Base-by-base conservation (phyloP, 2,329 filamentous ascomycete genomes). In the Pseudogymnoascus sp. region DNA sequence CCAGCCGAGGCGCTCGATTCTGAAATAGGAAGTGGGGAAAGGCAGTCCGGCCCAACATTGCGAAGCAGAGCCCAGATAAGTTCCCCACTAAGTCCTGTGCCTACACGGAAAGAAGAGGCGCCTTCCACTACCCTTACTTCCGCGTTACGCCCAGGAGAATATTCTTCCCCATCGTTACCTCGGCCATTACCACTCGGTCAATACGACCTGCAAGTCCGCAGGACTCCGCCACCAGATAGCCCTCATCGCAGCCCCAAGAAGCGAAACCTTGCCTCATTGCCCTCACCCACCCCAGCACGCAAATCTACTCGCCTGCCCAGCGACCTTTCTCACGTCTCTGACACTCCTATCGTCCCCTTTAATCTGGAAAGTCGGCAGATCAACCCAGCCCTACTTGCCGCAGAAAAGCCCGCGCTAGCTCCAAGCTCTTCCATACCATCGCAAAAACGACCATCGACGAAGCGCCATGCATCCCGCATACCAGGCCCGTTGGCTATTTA, bases 401-500 rank as follows among this genome's bases (percentile, higher is more conserved):
- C 72, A 1, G 67, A 68, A 9, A 67, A n/a, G 36, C 59, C 33
- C 9, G 35, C 14, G 16, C 12, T 33, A 12, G 11, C 16, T 33
- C 23, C 36, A 25, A 39, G 23, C 12, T n/a, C 23, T 19, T 33
- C 7, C 39, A 60, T 41, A 23, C 49, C 30, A 0, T 22, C 28
- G 4, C 39, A 62, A 28, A 33, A 41, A 16, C 38, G 41, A 25
- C 72, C 83, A 5, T 19, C n/a, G 3, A 12, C 28, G 5, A 55
- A 55, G 9, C 49, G 49, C 2, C 49, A 19, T 22, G 49, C 49
- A 55, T 55, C 49, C 11, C 49, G 28, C 49, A 33, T 55, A 39
- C 35, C 58, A 39, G 19, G 19, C 16, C 5, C 38, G 5, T 60
- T 14, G 3, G 79, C 82, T 52, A 83, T 90, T 58, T 74, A 75